Evolutionary conservation across 495 filamentous ascomycete genomes (phyloP).

Genomic region (Aspergillus ostianus): DNA sequence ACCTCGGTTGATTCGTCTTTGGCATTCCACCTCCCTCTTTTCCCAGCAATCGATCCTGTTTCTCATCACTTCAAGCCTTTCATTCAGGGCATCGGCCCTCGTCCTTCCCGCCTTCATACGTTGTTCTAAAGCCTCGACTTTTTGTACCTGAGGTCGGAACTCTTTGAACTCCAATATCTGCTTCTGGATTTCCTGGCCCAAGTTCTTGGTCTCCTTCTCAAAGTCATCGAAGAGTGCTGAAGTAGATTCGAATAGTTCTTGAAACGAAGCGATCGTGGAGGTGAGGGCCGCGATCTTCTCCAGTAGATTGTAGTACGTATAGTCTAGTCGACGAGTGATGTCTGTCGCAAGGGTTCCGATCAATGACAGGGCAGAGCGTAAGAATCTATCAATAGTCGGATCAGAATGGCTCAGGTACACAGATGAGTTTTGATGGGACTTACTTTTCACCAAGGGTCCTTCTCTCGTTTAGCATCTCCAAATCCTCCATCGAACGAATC

Average conservation of each 20-base stretch:
- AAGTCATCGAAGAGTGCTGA: constrained; percentile 62
- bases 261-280: constrained; percentile 63
- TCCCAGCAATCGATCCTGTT: constrained; percentile 69
- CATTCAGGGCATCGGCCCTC: constrained; percentile 62
- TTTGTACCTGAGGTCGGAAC: constrained; percentile 68
- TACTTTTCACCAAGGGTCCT: constrained; percentile 50
- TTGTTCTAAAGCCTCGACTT: constrained; percentile 62
- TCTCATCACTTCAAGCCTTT: constrained; percentile 63
- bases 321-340: constrained; percentile 73
- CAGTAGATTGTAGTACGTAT: constrained; percentile 80
- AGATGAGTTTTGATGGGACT: constrained; percentile 12
- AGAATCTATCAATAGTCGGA: constrained; percentile 25
- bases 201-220: constrained; percentile 53
- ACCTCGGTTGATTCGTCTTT: constrained; percentile 61
- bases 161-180: constrained; percentile 66
- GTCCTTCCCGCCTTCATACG: constrained; percentile 63
- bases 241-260: constrained; percentile 65
- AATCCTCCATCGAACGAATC: constrained; percentile 41
- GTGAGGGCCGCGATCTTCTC: constrained; percentile 72
- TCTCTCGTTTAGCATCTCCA: constrained; percentile 38
- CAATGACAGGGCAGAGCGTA: constrained; percentile 36
- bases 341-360: constrained; percentile 47
- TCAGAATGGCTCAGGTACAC: not conserved
- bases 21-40: constrained; percentile 67
- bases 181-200: constrained; percentile 60